These are phyloP conservation scores for Alopecurus myosuroides DNA, from an alignment of 176 grass and related monocot genomes.

Conservation along the genomic window DNA sequence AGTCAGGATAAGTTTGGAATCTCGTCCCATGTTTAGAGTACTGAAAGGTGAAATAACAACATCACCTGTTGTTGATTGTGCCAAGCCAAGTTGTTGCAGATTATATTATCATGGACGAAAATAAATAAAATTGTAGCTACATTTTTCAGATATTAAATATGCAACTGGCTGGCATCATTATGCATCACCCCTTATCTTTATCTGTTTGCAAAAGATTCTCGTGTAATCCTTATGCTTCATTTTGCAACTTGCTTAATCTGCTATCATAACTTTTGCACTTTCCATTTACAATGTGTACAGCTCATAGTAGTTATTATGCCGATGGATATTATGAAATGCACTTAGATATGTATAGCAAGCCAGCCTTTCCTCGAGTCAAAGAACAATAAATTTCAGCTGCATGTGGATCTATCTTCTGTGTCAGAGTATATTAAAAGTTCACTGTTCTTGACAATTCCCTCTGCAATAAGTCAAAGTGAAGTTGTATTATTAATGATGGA, in stretches of 20 bases:
- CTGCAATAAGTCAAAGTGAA: constrained; percentile 34
- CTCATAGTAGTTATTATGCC: background rate
- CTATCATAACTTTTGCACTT: background rate
- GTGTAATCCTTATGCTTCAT: background rate
- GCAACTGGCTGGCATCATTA: background rate
- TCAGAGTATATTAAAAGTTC: constrained; percentile 34
- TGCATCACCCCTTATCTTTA: constrained; percentile 2
- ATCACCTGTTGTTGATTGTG: background rate
- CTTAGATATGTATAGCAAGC: constrained; percentile 2
- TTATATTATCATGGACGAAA: background rate
- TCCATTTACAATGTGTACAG: background rate
- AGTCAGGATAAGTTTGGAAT: background rate
- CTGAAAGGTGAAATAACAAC: background rate
- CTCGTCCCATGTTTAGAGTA: background rate
- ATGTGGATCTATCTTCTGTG: constrained; percentile 23
- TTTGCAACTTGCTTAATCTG: constrained; percentile 22
- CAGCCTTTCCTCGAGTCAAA: constrained; percentile 30
- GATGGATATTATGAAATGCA: constrained; percentile 17
- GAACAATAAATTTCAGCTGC: constrained; percentile 21
- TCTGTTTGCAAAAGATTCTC: background rate
- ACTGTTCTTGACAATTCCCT: constrained; percentile 42
- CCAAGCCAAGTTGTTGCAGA: background rate
- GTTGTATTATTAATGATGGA: constrained; percentile 32
- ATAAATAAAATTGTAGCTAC: background rate
- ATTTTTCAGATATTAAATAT: background rate